Evolutionary conservation across 2,329 filamentous ascomycete species (phyloP).

Genomic region (Mycosphaerella sp.): DNA sequence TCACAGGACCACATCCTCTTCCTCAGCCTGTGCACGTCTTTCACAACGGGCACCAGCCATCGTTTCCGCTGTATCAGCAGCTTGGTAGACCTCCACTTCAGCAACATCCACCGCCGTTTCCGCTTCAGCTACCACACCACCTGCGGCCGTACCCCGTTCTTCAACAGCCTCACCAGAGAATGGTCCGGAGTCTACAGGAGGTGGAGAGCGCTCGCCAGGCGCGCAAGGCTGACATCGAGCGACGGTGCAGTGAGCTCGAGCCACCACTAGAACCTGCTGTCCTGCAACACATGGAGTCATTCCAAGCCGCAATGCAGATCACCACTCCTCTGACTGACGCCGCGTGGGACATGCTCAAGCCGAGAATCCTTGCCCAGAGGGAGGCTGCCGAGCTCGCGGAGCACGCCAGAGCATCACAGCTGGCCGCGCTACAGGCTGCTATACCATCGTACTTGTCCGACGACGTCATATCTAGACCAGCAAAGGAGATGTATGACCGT

Average conservation of each 20-base stretch:
- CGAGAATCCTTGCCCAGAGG: conserved; percentile 60
- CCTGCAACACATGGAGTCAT: conserved; percentile 65
- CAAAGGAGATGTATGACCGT: conserved; percentile 57
- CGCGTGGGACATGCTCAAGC: conserved; percentile 63
- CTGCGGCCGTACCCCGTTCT: neutral
- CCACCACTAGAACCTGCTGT: conserved; percentile 59
- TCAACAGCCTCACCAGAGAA: conserved; percentile 20
- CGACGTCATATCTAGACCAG: conserved; percentile 46
- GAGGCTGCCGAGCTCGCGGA: conserved; percentile 56
- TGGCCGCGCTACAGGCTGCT: conserved; percentile 42
- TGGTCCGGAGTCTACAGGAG: conserved; percentile 55
- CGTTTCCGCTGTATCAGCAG: conserved; percentile 11
- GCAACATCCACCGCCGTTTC: conserved; percentile 10
- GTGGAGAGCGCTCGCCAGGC: conserved; percentile 58
- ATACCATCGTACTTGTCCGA: conserved; percentile 44
- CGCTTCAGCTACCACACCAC: conserved; percentile 9
- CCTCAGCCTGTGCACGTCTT: conserved; percentile 29
- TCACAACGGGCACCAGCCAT: conserved; percentile 14
- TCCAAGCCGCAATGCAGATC: conserved; percentile 66
- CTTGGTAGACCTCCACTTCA: neutral
- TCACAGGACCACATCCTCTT: conserved; percentile 26
- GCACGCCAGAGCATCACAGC: conserved; percentile 41
- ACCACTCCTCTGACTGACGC: conserved; percentile 60
- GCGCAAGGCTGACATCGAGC: conserved; percentile 65
- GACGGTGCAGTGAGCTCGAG: conserved; percentile 56